Conservation (phyloP, 257 asterid species). For the Datura wrightii region DNA sequence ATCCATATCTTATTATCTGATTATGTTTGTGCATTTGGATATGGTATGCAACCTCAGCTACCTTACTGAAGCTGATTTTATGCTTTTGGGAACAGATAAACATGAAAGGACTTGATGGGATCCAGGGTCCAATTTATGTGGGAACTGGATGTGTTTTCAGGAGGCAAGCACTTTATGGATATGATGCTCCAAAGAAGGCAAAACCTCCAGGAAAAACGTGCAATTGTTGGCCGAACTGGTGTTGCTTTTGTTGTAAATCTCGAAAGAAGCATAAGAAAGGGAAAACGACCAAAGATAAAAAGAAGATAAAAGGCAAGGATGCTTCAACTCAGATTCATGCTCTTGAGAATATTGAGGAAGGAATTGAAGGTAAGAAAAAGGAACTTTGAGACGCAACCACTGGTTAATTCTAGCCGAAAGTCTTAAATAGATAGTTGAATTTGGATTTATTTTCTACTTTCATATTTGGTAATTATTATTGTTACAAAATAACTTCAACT, state of each 20-base stretch:
- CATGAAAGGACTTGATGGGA: slow-evolving; percentile 80
- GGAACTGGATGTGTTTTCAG: slow-evolving; percentile 80
- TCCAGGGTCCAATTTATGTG: slow-evolving; percentile 77
- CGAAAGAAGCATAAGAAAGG: slow-evolving; percentile 51
- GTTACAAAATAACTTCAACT: background rate
- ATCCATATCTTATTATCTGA: background rate
- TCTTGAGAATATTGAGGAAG: slow-evolving; percentile 71
- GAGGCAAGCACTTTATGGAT: slow-evolving; percentile 75
- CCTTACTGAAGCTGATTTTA: slow-evolving; percentile 5
- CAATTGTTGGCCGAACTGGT: slow-evolving; percentile 64
- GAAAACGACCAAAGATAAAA: slow-evolving; percentile 49
- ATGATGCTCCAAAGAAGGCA: slow-evolving; percentile 64
- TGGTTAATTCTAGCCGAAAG: background rate
- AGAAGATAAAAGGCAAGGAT: slow-evolving; percentile 52
- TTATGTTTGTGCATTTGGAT: slow-evolving; percentile 1
- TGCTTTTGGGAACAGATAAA: slow-evolving; percentile 56
- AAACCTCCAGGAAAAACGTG: slow-evolving; percentile 63
- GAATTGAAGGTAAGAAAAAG: slow-evolving; percentile 58
- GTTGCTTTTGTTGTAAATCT: slow-evolving; percentile 57
- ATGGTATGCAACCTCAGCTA: slow-evolving; percentile 12
- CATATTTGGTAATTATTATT: background rate
- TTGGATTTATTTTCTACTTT: background rate
- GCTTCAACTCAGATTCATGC: slow-evolving; percentile 59
- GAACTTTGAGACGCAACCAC: background rate
- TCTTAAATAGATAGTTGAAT: background rate